phyloP scores from a whole-genome alignment of 768 basidiomycete genomes.

The Naganishia kalamii region DNA sequence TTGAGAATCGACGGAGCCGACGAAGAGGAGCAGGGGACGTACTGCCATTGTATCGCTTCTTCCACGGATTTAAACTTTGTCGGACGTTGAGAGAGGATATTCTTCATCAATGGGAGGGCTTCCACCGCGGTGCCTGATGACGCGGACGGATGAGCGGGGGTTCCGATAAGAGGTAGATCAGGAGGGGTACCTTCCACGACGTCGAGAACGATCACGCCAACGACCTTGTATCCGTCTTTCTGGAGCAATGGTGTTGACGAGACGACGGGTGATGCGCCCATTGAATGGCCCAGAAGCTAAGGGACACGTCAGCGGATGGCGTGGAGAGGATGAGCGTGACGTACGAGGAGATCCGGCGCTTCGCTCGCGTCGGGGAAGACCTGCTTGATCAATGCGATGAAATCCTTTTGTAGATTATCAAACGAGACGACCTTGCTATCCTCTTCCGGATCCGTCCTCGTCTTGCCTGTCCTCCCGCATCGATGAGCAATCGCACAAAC shows the following conservation, averaged over 20 bases:
- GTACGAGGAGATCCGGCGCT: conserved; percentile 70
- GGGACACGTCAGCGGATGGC: neutral
- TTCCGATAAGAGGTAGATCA: neutral
- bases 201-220: conserved; percentile 74
- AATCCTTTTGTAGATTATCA: conserved; percentile 64
- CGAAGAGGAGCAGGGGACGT: conserved; percentile 41
- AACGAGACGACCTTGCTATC: conserved; percentile 59
- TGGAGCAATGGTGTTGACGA: conserved; percentile 64
- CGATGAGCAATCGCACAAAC: too few relatives aligned
- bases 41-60: conserved; percentile 95
- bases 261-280: conserved; percentile 87
- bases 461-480: too few relatives aligned
- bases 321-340: conserved; percentile 28
- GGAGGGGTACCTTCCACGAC: conserved; percentile 63
- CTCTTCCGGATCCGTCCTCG: conserved; percentile 48
- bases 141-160: neutral
- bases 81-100: conserved; percentile 74
- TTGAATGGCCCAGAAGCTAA: conserved; percentile 83
- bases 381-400: conserved; percentile 61
- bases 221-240: conserved; percentile 61
- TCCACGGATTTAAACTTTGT: conserved; percentile 75
- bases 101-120: conserved; percentile 86
- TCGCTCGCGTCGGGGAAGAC: conserved; percentile 61
- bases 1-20: conserved; percentile 24
- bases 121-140: conserved; percentile 81